Base-by-base conservation (phyloP, 305 asterid genomes). In the Fraxinus floribunda region DNA sequence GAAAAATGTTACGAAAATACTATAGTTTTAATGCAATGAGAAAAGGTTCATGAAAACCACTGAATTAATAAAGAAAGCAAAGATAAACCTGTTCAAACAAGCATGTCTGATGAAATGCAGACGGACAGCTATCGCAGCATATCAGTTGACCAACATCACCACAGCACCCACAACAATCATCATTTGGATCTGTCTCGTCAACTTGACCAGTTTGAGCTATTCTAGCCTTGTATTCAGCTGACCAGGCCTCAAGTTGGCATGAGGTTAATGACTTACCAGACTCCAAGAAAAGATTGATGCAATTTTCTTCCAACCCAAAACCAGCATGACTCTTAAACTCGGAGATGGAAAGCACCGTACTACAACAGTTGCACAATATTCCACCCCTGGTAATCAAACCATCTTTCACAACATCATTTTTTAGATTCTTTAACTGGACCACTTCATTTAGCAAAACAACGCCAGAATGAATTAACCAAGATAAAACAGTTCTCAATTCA, bases 241-340 rank as follows among this genome's bases (percentile, higher is more conserved):
- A 94, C 99, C 99, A 97, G 46, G 98, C 99, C 90, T 94, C 98
- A 55, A 94, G 97, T 89, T 93, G 97, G 86, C 98, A 94, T 83
- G 89, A 82, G 83, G 94, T 85, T 86, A 93, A 88, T 60, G 99
- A 91, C 86, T 92, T 94, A 79, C 97, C 97, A 16, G 93, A 92
- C 84, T 91, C 97, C 93, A 92, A 84, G 88, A 91, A 91, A 80
- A 96, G 95, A 88, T 93, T 90, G 85, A 80, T 75, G 80, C 97
- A 93, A 35, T 95, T 95, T 75, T 87, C 84, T 85, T 84, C 88
- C 26, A 78, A 83, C 87, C 68, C 87, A 80, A 86, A 91, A 85
- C 97, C 97, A 83, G 95, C 91, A 88, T 94, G 99, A 82, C 49
- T 79, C 87, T 91, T 92, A 87, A 96, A 94, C 87, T 87, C 89